These are phyloP conservation scores for Blastomyces silverae DNA, from an alignment of 2,329 filamentous ascomycete species.

Conservation along the genomic window DNA sequence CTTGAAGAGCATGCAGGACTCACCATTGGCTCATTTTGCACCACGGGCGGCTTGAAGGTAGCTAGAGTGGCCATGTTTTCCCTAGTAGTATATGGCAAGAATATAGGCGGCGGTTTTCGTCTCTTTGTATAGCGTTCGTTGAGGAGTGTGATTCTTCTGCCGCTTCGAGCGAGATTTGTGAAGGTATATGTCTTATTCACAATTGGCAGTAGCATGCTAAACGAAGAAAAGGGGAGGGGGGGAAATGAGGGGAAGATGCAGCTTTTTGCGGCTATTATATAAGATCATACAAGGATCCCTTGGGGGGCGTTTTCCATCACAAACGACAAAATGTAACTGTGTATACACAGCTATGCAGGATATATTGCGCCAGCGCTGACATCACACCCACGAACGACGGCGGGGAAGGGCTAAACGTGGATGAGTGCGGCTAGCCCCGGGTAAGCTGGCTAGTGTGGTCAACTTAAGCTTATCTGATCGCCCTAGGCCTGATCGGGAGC, in stretches of 20 bases:
- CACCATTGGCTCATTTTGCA: slow-evolving; percentile 95
- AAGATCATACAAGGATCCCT: not conserved
- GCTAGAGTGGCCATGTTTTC: slow-evolving; percentile 55
- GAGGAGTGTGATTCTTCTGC: not conserved
- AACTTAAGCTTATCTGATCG: not conserved
- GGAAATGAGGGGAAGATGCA: slow-evolving; percentile 7
- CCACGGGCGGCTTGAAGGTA: slow-evolving; percentile 76
- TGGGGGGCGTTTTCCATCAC: not conserved
- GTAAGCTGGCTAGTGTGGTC: not conserved
- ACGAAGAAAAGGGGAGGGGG: not conserved
- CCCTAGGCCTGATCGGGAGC: not conserved
- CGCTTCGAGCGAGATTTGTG: not conserved
- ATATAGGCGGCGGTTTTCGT: not conserved
- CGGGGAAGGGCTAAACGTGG: not conserved
- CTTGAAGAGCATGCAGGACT: slow-evolving; percentile 34
- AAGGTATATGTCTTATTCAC: not conserved
- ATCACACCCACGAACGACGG: not conserved
- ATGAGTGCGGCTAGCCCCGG: slow-evolving; percentile 10
- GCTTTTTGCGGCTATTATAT: not conserved
- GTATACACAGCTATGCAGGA: not conserved
- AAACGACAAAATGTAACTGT: no score
- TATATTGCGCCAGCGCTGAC: not conserved
- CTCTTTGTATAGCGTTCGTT: not conserved
- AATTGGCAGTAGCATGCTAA: slow-evolving; percentile 21
- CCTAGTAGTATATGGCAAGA: slow-evolving; percentile 17